phyloP scores from a whole-genome alignment of 1,284 basidiomycete species.

The Sphaerobolus stellatus region DNA sequence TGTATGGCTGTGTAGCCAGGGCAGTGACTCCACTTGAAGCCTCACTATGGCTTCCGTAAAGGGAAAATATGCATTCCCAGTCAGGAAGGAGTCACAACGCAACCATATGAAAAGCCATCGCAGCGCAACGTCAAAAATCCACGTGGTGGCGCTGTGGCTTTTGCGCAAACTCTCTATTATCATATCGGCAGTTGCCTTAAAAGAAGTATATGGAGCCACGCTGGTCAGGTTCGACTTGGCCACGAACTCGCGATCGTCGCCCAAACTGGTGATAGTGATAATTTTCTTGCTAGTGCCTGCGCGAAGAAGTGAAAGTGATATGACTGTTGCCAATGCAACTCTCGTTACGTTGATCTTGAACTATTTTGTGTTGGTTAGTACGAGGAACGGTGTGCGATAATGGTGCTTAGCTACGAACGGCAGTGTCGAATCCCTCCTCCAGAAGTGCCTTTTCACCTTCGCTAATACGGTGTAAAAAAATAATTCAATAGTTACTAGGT shows the following conservation, averaged over 20 bases:
- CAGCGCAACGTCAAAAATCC: too few relatives aligned
- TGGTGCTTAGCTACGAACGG: neutral
- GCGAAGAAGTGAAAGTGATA: slow-evolving; percentile 40
- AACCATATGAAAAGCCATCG: too few relatives aligned
- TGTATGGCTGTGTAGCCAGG: too few relatives aligned
- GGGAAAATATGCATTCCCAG: too few relatives aligned
- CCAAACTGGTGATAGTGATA: slow-evolving; percentile 31
- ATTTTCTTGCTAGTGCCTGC: slow-evolving; percentile 38
- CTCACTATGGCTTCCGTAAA: too few relatives aligned
- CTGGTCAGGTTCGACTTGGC: slow-evolving; percentile 14
- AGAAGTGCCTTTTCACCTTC: slow-evolving; percentile 5
- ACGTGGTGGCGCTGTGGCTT: too few relatives aligned
- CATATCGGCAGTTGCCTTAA: slow-evolving; percentile 41
- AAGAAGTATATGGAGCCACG: slow-evolving; percentile 32
- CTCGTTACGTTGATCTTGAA: slow-evolving; percentile 40
- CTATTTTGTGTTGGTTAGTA: neutral
- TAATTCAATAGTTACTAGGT: neutral
- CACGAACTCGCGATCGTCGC: slow-evolving; percentile 32
- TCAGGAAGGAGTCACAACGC: too few relatives aligned
- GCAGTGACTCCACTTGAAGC: too few relatives aligned
- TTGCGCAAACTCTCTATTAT: too few relatives aligned
- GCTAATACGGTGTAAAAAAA: too few relatives aligned
- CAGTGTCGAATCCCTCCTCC: neutral
- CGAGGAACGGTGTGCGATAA: neutral
- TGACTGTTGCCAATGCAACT: slow-evolving; percentile 35